These are phyloP conservation scores for Heterobasidion occidentale DNA, from an alignment of 1,284 basidiomycete species.

Conservation along the genomic window DNA sequence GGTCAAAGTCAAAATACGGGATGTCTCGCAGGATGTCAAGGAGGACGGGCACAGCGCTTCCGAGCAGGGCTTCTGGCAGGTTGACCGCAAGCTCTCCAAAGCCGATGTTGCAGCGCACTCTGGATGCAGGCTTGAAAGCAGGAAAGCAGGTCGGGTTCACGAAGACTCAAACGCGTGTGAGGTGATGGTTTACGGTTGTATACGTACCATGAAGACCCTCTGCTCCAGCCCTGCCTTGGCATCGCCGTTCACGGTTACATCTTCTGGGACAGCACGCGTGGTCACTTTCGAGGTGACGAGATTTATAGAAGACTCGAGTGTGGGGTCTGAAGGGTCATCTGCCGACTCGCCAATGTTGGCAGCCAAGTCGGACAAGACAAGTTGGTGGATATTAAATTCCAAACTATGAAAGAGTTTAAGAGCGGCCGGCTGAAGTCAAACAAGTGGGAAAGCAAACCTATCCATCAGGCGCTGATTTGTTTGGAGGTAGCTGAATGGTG, in stretches of 20 bases:
- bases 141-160: background rate
- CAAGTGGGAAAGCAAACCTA: conserved; percentile 2
- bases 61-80: conserved; percentile 47
- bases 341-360: conserved; percentile 46
- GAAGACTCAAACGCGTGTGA: background rate
- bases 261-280: conserved; percentile 24
- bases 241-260: conserved; percentile 16
- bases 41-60: conserved; percentile 44
- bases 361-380: conserved; percentile 77
- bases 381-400: conserved; percentile 74
- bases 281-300: conserved; percentile 57
- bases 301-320: conserved; percentile 38
- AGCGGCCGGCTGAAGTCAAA: background rate
- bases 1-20: conserved; percentile 69
- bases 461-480: background rate
- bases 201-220: conserved; percentile 53
- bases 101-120: conserved; percentile 69
- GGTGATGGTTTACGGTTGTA: background rate
- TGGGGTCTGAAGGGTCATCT: conserved; percentile 24
- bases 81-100: conserved; percentile 68
- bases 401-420: conserved; percentile 30
- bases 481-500: too few relatives aligned
- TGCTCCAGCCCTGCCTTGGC: conserved; percentile 14
- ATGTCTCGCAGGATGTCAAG: conserved; percentile 62
- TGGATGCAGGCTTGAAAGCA: conserved; percentile 40